Conservation (phyloP, 176 grass and related monocot genomes). For the Guadua angustifolia region DNA sequence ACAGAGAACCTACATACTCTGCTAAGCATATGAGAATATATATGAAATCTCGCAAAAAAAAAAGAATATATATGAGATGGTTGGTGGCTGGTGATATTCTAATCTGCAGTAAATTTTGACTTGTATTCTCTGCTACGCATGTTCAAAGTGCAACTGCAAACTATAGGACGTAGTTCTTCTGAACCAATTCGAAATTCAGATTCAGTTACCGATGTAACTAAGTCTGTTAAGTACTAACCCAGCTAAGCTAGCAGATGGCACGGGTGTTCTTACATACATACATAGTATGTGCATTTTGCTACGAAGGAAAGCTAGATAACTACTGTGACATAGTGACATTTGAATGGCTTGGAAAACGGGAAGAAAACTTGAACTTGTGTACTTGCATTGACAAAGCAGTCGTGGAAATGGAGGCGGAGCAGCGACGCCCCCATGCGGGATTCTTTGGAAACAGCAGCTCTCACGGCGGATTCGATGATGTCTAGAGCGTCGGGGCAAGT, state of each 20-base stretch:
- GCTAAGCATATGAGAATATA: not conserved
- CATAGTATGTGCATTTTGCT: not conserved
- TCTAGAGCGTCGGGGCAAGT: slow-evolving; percentile 56
- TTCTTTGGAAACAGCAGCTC: slow-evolving; percentile 53
- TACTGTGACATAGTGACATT: not conserved
- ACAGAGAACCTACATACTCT: not conserved
- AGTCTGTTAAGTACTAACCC: not conserved
- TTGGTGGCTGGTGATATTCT: too few species aligned
- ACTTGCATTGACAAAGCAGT: slow-evolving; percentile 60
- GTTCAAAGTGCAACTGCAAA: not conserved
- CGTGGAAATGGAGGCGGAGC: slow-evolving; percentile 64
- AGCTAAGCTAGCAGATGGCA: not conserved
- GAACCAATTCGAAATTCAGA: not conserved
- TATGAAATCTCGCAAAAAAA: too few species aligned
- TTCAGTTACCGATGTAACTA: not conserved
- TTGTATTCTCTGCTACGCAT: too few species aligned
- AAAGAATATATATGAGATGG: too few species aligned
- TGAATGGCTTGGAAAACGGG: not conserved
- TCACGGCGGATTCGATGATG: slow-evolving; percentile 60
- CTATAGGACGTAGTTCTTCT: not conserved
- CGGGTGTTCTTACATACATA: not conserved
- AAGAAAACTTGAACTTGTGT: not conserved
- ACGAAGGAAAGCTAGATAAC: not conserved
- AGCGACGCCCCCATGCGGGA: slow-evolving; percentile 69
- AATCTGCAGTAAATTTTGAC: too few species aligned